These are phyloP conservation scores for Rhodosporidiobolus odoratus DNA, from an alignment of 768 basidiomycete species.

Conservation along the genomic window DNA sequence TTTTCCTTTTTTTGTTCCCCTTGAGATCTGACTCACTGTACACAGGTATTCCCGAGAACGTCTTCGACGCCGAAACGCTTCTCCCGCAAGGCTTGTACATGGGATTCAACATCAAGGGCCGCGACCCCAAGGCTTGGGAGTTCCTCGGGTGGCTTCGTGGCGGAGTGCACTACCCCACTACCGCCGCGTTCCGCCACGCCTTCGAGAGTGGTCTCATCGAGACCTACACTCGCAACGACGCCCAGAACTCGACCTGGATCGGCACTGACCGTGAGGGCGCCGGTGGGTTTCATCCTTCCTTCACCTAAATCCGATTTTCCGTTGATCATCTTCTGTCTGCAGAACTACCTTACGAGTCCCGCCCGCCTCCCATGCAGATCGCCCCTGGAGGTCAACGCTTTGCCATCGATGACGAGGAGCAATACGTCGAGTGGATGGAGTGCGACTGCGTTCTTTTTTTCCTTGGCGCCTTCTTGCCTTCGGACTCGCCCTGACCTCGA, in stretches of 20 bases:
- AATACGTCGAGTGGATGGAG: conserved; percentile 42
- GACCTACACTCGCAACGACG: conserved; percentile 37
- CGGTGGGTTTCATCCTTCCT: background rate
- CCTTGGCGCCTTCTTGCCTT: background rate
- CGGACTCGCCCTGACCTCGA: background rate
- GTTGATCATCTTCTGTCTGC: background rate
- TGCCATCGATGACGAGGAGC: conserved; percentile 38
- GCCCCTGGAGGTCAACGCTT: conserved; percentile 42
- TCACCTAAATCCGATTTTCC: background rate
- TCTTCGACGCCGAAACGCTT: conserved; percentile 42
- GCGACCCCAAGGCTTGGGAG: conserved; percentile 41
- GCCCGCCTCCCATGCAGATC: conserved; percentile 39
- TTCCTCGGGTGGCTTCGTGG: conserved; percentile 42
- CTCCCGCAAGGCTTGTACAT: conserved; percentile 33
- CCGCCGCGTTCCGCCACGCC: conserved; percentile 43
- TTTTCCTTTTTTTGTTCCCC: background rate
- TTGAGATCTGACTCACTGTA: background rate
- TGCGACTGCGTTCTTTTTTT: background rate
- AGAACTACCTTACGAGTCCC: conserved; percentile 35
- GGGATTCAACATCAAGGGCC: conserved; percentile 36
- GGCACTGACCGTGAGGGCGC: conserved; percentile 39
- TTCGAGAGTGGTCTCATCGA: conserved; percentile 35
- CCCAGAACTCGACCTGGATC: conserved; percentile 30
- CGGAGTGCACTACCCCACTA: conserved; percentile 39
- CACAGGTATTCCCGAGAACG: conserved; percentile 10